Base-by-base conservation (phyloP, 495 filamentous ascomycete genomes). In the Talaromyces trachyspermus region DNA sequence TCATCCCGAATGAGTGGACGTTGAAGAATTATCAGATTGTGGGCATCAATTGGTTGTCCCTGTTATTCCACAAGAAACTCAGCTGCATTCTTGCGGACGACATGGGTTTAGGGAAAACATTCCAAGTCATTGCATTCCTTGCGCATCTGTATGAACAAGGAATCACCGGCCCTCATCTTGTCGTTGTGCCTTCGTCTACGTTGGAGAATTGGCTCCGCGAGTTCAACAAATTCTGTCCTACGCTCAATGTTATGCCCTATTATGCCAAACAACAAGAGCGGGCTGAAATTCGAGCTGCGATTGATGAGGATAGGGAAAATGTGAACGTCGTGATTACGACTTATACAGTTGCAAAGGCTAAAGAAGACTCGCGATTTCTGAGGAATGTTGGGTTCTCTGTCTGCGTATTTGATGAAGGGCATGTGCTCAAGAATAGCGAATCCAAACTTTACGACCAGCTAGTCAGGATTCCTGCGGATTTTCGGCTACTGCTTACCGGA, bases 51-150 rank as follows among this genome's bases (percentile, higher is more conserved):
- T 98, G 94, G 94, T 70, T 97, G 39, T 75, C 77, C 37, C 63
- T 96, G 18, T 71, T 97, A 25, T 95, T 86, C 54, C 66, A 84
- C 37, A 81, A 86, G 32, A 72, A 81, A 18, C 68, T 91, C 46
- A 88, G 85, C 47, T 85, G 89, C 37, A 97, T 98, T 50, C 70
- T 98, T 12, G 94, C 92, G 0, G 92, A 98, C 60, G 92, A 98
- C 53, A 98, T 98, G 92, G 92, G 92, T 35, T 75, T 97, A 7
- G 92, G 92, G 9, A 98, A 98, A 70, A 98, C 92, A 0, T 95
- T 89, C 54, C 90, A 97, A 57, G 89, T 98, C 45, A 95, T 98
- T 53, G 79, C 89, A 0, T 90, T 97, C 60, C 75, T 98, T 18
- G 82, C 89, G 3, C 84, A 95, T 52, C 69, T 98, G 5, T 77